These are phyloP conservation scores for Fraxinus albicans DNA, from an alignment of 305 asterid genomes.

Conservation along the genomic window DNA sequence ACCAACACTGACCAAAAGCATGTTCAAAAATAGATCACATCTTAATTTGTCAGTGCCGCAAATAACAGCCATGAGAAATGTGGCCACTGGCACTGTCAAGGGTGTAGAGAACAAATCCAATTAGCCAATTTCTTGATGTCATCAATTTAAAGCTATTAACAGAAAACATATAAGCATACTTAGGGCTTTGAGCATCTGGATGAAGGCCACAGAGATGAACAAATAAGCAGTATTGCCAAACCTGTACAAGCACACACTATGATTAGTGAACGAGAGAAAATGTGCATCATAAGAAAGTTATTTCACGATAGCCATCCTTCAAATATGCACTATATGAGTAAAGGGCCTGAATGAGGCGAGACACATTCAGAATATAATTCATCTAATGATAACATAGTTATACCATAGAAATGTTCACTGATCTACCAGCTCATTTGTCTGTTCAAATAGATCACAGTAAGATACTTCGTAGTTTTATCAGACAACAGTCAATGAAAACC, in stretches of 20 bases:
- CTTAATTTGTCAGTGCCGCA: constrained; percentile 93
- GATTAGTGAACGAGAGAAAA: constrained; percentile 19
- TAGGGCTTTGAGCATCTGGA: constrained; percentile 97
- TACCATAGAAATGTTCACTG: background rate
- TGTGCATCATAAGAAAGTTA: constrained; percentile 13
- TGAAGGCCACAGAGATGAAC: constrained; percentile 92
- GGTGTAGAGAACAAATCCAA: constrained; percentile 25
- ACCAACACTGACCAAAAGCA: constrained; percentile 92
- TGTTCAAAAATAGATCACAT: constrained; percentile 85
- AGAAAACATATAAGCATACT: constrained; percentile 53
- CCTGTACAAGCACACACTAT: constrained; percentile 48
- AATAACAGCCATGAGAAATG: constrained; percentile 87
- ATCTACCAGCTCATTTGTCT: background rate
- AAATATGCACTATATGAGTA: background rate
- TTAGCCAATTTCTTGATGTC: constrained; percentile 32
- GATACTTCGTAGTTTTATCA: background rate
- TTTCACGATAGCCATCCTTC: background rate
- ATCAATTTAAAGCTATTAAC: constrained; percentile 19
- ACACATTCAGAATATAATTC: background rate
- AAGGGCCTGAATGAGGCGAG: constrained; percentile 1
- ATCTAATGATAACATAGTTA: background rate
- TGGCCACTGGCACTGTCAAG: constrained; percentile 98
- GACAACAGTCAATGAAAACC: background rate
- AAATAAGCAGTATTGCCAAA: constrained; percentile 86
- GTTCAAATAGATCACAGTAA: background rate